Conservation (phyloP, 331 rosid species). For the Dryas integrifolia region DNA sequence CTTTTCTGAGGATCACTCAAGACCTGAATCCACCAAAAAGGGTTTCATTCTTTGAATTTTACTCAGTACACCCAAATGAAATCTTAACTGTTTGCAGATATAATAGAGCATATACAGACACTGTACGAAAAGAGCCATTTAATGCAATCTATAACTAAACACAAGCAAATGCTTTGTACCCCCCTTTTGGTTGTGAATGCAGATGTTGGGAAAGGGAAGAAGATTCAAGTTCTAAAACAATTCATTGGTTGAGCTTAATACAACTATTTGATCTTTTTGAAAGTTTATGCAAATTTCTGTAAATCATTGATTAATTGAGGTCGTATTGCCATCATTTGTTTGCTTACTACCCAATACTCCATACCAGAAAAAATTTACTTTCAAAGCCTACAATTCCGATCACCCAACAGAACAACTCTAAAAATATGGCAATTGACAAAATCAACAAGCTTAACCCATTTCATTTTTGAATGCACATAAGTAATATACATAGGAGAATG, state of each 20-base stretch:
- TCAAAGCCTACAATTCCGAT: background rate
- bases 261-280: background rate
- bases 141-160: conserved; percentile 7
- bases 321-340: background rate
- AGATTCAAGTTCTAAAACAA: background rate
- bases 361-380: background rate
- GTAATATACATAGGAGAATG: background rate
- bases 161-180: background rate
- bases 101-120: background rate
- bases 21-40: conserved; percentile 49
- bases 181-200: background rate
- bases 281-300: background rate
- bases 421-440: background rate
- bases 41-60: conserved; percentile 1
- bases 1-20: conserved; percentile 81
- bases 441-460: background rate
- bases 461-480: background rate
- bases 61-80: background rate
- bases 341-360: background rate
- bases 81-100: background rate
- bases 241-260: background rate
- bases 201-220: background rate
- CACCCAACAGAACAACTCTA: background rate
- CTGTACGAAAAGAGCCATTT: background rate
- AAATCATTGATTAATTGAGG: background rate